Conservation (phyloP, 2,329 filamentous ascomycete species). For the Colletotrichum limetticola region DNA sequence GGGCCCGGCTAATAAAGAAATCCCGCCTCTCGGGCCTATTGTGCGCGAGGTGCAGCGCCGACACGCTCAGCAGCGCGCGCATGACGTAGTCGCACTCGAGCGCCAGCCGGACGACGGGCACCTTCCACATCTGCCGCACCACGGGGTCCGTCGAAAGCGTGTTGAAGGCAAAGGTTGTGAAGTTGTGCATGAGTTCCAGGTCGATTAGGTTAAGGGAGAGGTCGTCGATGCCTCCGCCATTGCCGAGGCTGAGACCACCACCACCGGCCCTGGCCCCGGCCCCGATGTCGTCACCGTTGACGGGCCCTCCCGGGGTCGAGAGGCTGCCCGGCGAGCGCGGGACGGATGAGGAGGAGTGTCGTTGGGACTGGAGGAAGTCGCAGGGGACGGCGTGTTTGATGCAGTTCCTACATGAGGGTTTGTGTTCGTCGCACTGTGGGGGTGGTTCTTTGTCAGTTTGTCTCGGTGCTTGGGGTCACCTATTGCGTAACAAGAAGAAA, state of each 20-base stretch:
- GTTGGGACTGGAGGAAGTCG: slow-evolving; percentile 38
- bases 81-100: slow-evolving; percentile 61
- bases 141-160: slow-evolving; percentile 55
- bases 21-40: slow-evolving; percentile 49
- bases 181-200: slow-evolving; percentile 66
- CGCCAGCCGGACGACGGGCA: slow-evolving; percentile 57
- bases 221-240: slow-evolving; percentile 32
- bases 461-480: neutral
- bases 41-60: slow-evolving; percentile 60
- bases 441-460: neutral
- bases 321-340: slow-evolving; percentile 24
- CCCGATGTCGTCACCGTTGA: slow-evolving; percentile 8
- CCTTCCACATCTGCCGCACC: slow-evolving; percentile 57
- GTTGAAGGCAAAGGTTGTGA: slow-evolving; percentile 57
- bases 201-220: slow-evolving; percentile 52
- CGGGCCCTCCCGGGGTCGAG: neutral
- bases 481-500: neutral
- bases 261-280: neutral
- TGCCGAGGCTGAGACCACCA: neutral
- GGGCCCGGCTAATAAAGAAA: slow-evolving; percentile 45
- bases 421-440: slow-evolving; percentile 41
- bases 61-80: slow-evolving; percentile 59
- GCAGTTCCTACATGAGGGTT: slow-evolving; percentile 41
- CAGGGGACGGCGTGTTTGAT: slow-evolving; percentile 42
- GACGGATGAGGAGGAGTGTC: slow-evolving; percentile 25